These are phyloP conservation scores for Musa troglodytarum DNA, from an alignment of 176 grass and related monocot species.

Conservation along the genomic window DNA sequence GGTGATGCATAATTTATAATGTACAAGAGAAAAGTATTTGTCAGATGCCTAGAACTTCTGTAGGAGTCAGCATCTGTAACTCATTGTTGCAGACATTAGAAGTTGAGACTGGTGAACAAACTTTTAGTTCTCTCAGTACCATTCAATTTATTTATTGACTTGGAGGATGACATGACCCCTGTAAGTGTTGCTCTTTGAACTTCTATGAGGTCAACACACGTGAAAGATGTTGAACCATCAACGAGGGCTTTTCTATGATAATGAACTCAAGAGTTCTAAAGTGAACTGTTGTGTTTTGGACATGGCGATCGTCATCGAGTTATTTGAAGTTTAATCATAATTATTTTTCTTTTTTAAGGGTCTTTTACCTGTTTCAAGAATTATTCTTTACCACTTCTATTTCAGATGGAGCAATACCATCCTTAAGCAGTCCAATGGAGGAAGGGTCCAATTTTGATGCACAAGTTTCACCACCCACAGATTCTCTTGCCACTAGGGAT, in stretches of 20 bases:
- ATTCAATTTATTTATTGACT: neutral
- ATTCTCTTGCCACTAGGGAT: constrained; percentile 10
- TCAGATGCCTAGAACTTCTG: neutral
- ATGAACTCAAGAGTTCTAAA: no score
- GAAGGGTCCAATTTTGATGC: constrained; percentile 8
- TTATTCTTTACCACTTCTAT: neutral
- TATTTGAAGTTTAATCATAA: neutral
- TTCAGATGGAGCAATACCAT: neutral
- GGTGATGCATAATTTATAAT: neutral
- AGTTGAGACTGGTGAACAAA: no score
- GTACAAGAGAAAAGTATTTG: neutral
- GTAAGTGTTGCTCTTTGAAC: no score
- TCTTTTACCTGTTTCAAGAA: neutral
- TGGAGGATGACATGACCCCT: no score
- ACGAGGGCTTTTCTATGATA: no score
- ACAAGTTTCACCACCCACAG: constrained; percentile 9
- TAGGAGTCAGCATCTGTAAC: no score
- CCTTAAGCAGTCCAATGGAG: neutral
- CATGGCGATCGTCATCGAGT: no score
- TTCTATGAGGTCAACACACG: no score
- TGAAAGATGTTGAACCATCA: no score
- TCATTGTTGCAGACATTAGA: no score
- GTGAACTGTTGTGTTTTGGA: no score
- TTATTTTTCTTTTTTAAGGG: neutral
- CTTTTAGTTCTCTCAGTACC: no score